Percentiles rank a stretch among this genome's conserved stretches.
Conservation (phyloP, 1,284 basidiomycete species). For the Ustilago xerochloae region DNA sequence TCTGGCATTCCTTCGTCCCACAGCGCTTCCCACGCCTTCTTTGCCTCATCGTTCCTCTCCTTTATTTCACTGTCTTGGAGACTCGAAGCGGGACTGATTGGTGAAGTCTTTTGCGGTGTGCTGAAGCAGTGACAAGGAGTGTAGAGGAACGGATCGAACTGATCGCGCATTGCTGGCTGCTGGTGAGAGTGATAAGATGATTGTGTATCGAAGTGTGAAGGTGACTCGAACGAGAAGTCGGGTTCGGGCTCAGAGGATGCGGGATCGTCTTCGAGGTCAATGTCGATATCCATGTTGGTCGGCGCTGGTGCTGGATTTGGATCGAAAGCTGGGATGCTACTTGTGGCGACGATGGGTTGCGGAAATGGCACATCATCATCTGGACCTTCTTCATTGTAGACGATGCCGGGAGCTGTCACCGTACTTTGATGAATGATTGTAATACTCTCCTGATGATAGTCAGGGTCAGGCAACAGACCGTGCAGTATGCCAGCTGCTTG, state of each 20-base stretch:
- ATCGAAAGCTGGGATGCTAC: not conserved
- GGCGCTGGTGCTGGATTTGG: not conserved
- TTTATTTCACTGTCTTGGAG: not conserved
- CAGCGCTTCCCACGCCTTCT: not conserved
- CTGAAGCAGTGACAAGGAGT: constrained; percentile 14
- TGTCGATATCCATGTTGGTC: not conserved
- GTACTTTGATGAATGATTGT: too few species aligned
- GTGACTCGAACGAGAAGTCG: constrained; percentile 9
- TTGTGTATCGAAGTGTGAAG: not conserved
- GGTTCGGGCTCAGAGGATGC: constrained; percentile 11
- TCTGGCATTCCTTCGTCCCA: constrained; percentile 25
- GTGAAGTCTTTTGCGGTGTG: not conserved
- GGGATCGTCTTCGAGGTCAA: not conserved
- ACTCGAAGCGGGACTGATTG: not conserved
- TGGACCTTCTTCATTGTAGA: not conserved
- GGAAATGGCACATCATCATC: not conserved
- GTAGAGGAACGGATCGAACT: constrained; percentile 16
- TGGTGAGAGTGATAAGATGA: constrained; percentile 4
- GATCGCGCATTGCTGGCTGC: not conserved
- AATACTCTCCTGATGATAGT: too few species aligned
- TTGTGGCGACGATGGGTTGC: not conserved
- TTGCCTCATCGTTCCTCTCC: not conserved
- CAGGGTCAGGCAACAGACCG: not conserved
- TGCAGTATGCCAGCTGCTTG: constrained; percentile 10
- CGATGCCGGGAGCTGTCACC: too few species aligned